Evolutionary conservation across 1,284 basidiomycete genomes (phyloP), one percentile per base, ranked within the genome.

Genomic region (Inonotus obliquus): DNA sequence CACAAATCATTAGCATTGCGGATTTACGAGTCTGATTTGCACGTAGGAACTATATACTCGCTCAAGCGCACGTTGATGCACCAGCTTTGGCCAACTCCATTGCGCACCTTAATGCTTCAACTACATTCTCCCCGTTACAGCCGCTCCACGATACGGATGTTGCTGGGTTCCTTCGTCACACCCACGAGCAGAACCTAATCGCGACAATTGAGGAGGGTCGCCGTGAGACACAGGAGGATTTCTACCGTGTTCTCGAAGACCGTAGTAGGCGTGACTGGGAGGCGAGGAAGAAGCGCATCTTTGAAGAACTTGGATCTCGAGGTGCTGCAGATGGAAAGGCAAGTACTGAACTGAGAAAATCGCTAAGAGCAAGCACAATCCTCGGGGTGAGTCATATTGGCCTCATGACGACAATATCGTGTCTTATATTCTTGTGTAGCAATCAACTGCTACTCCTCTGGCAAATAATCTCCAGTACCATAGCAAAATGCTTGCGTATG

Each of bases 401-500:
- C 37, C 19, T 19, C 25, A 55, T 55, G 4, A 21, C 14, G 13
- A 53, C 49, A 52, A 38, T n/a, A 17, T 61, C 14, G 23, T 38
- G 2, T 35, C 14, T n/a, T 17, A 37, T 29, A 53, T 35, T 21
- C 27, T 17, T 11, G 17, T 45, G 29, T 19, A 64, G 63, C 60
- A 61, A 57, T 64, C 63, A 17, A 64, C 55, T 32, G 13, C 63
- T 2, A 54, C 53, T 14, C 63, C 59, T 23, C 25, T 54, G 37
- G 61, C 63, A 19, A 60, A 86, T 23, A 85, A 80, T 21, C 73
- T 91, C 54, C 86, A 91, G 68, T 89, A 93, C 83, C 95, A 96
- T 75, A 88, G 83, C 72, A 94, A 94, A 76, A 96, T 96, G 93
- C 92, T 96, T 85, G 87, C 86, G n/a, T 98, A 96, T 72, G 91